Conservation (phyloP, 768 basidiomycete genomes). For the Mycena crocata region DNA sequence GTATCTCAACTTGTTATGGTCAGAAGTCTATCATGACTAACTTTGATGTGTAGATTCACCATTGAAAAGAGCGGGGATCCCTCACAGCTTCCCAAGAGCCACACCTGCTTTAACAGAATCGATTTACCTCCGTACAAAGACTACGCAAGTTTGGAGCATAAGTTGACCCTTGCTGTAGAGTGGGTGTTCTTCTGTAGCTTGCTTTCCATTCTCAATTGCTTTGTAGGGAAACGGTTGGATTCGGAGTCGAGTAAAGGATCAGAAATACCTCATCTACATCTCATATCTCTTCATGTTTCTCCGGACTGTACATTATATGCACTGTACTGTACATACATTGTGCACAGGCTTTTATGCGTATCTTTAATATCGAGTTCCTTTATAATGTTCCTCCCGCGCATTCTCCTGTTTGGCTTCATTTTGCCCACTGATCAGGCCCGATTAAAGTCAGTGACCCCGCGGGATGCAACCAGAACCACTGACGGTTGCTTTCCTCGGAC, state of each 20-base stretch:
- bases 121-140: conserved; percentile 99
- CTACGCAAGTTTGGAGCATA: conserved; percentile 93
- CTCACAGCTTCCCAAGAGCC: conserved; percentile 95
- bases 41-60: conserved; percentile 74
- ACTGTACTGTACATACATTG: conserved; percentile 24
- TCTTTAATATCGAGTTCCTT: conserved; percentile 22
- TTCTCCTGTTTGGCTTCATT: too few species aligned
- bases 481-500: conserved; percentile 62
- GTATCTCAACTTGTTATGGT: conserved; percentile 64
- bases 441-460: background rate
- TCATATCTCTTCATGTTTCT: conserved; percentile 30
- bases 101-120: conserved; percentile 96
- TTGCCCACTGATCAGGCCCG: too few species aligned
- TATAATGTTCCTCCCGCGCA: background rate
- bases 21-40: background rate
- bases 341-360: conserved; percentile 24
- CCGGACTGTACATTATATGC: conserved; percentile 28
- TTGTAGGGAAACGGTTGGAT: conserved; percentile 89
- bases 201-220: conserved; percentile 17
- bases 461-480: background rate
- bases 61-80: conserved; percentile 99
- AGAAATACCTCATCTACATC: conserved; percentile 30
- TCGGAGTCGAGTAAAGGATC: conserved; percentile 83
- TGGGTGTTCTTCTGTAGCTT: conserved; percentile 54
- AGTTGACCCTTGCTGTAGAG: conserved; percentile 95